Evolutionary conservation across 768 basidiomycete genomes (phyloP), one percentile per base, ranked within the genome.

Genomic region (Chlorophyllum brunneum): DNA sequence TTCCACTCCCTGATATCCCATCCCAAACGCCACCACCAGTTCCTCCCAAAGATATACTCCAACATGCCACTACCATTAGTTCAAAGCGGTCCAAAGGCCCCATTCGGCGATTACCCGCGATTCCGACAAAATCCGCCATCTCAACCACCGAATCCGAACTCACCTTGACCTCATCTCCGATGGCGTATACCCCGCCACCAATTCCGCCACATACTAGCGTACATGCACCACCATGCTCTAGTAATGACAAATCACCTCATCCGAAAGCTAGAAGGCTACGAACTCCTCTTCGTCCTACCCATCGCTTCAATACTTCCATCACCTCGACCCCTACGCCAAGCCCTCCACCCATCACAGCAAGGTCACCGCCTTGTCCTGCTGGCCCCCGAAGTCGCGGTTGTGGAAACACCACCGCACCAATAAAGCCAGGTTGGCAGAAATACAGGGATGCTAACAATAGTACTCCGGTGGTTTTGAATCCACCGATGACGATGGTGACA

Each of bases 1-100:
- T 48, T 26, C 47, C 47, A 27, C 34, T 48, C 23, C 47, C 47
- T 8, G 47, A 48, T 15, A 38, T 37, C 22, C 47, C 36, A 20
- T 24, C 36, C 10, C 13, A 2, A 5, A 10, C 24, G 15, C 15
- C 47, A 24, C 36, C 47, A 16, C 24, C 34, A 11, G 24, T 38
- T 2, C 47, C 34, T 18, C 47, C 34, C 18, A 48, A 38, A 10
- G 44, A n/a, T n/a, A n/a, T n/a, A n/a, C n/a, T n/a, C n/a, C n/a
- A n/a, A 46, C 20, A 11, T 2, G 4, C 9, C 44, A 24, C 4
- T 10, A 23, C 24, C 7, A n/a, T 20, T 15, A 18, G n/a, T n/a
- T n/a, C 20, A 5, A 40, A 20, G 6, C 6, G 15, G 11, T n/a
- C n/a, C 9, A 48, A 48, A 38, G 9, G 5, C 24, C 34, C 34